phyloP scores from a whole-genome alignment of 495 filamentous ascomycete species.

The Hypoxylon lenormandii region DNA sequence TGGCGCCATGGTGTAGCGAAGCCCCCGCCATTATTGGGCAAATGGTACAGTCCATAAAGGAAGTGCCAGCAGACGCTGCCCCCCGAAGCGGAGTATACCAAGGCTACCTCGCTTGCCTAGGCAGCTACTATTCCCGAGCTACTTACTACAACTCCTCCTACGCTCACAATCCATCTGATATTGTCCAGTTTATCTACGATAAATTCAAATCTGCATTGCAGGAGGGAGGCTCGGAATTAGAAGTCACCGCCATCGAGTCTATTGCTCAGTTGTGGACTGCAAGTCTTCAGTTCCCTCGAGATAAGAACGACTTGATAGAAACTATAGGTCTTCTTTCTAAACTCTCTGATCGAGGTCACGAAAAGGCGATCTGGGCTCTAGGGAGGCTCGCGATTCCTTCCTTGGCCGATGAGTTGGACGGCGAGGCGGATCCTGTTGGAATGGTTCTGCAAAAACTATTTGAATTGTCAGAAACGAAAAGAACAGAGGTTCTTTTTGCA shows the following conservation, averaged over 20 bases:
- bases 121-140: constrained; percentile 44
- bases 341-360: constrained; percentile 81
- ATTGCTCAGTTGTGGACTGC: constrained; percentile 82
- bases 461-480: constrained; percentile 80
- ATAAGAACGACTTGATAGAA: constrained; percentile 43
- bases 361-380: constrained; percentile 79
- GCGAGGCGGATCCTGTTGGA: constrained; percentile 41
- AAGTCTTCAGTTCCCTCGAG: constrained; percentile 42
- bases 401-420: constrained; percentile 30
- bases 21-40: constrained; percentile 31
- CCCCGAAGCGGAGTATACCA: constrained; percentile 48
- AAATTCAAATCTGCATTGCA: constrained; percentile 27
- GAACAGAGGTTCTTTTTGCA: constrained; percentile 86
- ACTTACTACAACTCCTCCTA: constrained; percentile 37
- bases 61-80: constrained; percentile 37
- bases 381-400: constrained; percentile 73
- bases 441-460: constrained; percentile 73
- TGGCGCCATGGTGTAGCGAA: constrained; percentile 60
- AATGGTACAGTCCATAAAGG: constrained; percentile 35
- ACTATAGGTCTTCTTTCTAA: constrained; percentile 70
- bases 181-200: constrained; percentile 40
- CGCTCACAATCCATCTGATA: constrained; percentile 32
- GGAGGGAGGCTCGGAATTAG: constrained; percentile 50
- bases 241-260: constrained; percentile 68
- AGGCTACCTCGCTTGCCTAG: constrained; percentile 45